Evolutionary conservation across 345 rosid species (phyloP), one percentile per base, ranked within the genome.

Genomic region (Eucalyptus dawsonii): DNA sequence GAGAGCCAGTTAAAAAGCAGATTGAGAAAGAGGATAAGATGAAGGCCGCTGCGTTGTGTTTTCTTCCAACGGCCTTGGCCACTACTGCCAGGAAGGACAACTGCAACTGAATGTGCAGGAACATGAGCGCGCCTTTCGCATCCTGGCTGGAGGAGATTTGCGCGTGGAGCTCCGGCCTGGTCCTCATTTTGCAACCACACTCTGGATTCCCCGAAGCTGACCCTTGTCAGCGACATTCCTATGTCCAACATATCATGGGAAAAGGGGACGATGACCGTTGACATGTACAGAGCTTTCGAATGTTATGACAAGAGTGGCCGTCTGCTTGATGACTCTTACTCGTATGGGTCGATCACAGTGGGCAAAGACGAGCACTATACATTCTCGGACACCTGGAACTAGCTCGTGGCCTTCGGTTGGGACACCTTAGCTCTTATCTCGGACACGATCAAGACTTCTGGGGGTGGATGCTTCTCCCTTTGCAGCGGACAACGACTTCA

Each of bases 321-420:
- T 60, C n/a, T 6, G 15, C 31, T 25, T 50, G 53, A 50, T 29
- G n/a, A 12, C 7, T 60, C 67, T 40, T 5, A 11, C n/a, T 13
- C 8, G 3, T 3, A 11, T 2, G 7, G 31, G 4, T 5, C 1
- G 16, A 5, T 60, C 69, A 5, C 4, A 13, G 4, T 12, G 31
- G 31, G 31, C 69, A 11, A 58, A 58, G 29, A 22, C 0, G 1
- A 0, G 31, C 31, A 27, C 31, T 27, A 27, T 6, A 60, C 31
- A 60, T 27, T 27, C 7, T 27, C 31, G 2, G 34, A 62, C 34
- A 60, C 69, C 34, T 2, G 5, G 34, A 60, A 60, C 69, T 27
- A 60, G 69, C 69, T 60, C 1, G 7, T n/a, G 10, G 69, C n/a
- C 34, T 60, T 27, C 17, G 8, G 3, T 50, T 50, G 53, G 53